phyloP scores from a whole-genome alignment of 2,329 filamentous ascomycete species.

The Penicillium sp. region DNA sequence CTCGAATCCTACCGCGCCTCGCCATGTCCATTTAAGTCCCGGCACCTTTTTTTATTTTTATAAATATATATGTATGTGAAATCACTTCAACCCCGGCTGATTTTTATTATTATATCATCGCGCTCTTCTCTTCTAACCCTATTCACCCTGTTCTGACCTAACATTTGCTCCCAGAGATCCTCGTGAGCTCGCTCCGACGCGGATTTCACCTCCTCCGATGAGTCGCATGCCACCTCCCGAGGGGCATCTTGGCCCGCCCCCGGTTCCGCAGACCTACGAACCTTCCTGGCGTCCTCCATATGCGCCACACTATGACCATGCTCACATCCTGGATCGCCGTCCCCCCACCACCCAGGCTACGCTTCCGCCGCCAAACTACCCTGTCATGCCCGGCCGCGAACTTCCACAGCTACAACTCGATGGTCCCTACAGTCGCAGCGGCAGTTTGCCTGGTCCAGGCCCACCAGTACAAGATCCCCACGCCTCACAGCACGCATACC shows the following conservation, averaged over 20 bases:
- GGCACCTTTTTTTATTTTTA: neutral
- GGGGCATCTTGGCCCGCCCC: constrained; percentile 29
- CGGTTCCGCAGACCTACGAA: constrained; percentile 36
- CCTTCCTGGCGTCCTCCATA: constrained; percentile 36
- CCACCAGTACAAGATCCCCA: constrained; percentile 33
- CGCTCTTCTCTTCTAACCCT: neutral
- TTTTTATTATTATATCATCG: constrained; percentile 13
- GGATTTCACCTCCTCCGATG: constrained; percentile 24
- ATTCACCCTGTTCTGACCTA: neutral
- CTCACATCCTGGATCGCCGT: constrained; percentile 34
- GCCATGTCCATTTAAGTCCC: constrained; percentile 16
- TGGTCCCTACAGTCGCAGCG: constrained; percentile 38
- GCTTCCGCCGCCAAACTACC: constrained; percentile 16
- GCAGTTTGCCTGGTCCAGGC: constrained; percentile 27
- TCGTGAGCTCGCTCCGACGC: constrained; percentile 1
- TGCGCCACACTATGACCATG: constrained; percentile 34
- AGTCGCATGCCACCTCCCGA: constrained; percentile 39
- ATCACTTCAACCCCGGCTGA: constrained; percentile 11
- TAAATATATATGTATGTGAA: neutral
- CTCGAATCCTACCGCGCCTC: constrained; percentile 4
- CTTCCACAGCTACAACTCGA: constrained; percentile 40
- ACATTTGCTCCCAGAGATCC: neutral
- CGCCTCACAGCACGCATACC: constrained; percentile 34
- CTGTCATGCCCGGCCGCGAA: constrained; percentile 38
- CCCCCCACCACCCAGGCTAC: constrained; percentile 31